Conservation (phyloP, 2,329 filamentous ascomycete genomes). For the Fusarium goolgardi region DNA sequence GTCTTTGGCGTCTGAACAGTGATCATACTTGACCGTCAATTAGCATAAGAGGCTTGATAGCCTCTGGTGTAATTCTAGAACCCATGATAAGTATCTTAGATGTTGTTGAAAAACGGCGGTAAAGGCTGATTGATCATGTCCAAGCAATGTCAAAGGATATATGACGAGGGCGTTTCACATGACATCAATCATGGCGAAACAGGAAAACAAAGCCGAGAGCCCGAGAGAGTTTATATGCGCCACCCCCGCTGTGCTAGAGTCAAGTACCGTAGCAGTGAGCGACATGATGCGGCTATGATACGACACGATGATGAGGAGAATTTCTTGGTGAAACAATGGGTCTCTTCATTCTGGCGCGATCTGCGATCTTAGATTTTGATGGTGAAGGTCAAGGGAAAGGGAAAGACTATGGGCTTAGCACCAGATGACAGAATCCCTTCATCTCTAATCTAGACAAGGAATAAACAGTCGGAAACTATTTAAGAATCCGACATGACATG, state of each 20-base stretch:
- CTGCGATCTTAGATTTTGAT: background rate
- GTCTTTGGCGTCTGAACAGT: too few species aligned
- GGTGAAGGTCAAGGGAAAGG: too few species aligned
- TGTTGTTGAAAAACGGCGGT: background rate
- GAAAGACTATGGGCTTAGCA: background rate
- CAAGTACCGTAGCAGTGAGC: background rate
- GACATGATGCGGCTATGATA: background rate
- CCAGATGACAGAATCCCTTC: background rate
- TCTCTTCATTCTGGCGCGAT: background rate
- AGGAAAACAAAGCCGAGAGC: background rate
- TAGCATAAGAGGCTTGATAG: slow-evolving; percentile 25
- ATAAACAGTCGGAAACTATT: background rate
- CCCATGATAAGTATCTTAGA: slow-evolving; percentile 1
- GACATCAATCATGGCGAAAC: slow-evolving; percentile 3
- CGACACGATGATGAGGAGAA: background rate
- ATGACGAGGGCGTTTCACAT: slow-evolving; percentile 12
- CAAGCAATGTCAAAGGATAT: background rate
- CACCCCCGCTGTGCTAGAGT: background rate
- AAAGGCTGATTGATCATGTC: background rate
- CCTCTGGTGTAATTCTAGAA: background rate
- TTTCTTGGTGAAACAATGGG: background rate
- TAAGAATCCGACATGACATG: background rate
- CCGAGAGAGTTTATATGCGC: background rate
- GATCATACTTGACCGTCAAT: slow-evolving; percentile 34
- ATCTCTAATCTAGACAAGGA: too few species aligned